Evolutionary conservation across 257 asterid genomes (phyloP).

Genomic region (Anisodus acutangulus): DNA sequence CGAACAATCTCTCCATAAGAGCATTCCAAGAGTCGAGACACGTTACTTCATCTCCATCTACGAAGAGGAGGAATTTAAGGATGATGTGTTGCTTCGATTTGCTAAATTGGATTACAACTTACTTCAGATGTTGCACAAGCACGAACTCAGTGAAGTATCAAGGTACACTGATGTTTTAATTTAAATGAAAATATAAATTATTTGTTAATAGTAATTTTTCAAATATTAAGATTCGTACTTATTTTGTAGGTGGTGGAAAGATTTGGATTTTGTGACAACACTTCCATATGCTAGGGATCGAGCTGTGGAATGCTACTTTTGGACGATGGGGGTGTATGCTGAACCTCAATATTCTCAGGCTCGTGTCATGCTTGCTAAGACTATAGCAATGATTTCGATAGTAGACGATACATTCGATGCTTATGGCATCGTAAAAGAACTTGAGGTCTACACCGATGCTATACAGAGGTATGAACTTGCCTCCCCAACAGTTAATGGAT

Average conservation of each 20-base stretch:
- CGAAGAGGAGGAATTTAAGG: background rate
- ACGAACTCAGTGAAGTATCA: slow-evolving; percentile 41
- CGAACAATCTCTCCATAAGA: no score
- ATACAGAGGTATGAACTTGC: slow-evolving; percentile 22
- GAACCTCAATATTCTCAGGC: slow-evolving; percentile 34
- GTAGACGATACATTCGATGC: slow-evolving; percentile 42
- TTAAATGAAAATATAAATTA: background rate
- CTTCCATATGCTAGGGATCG: slow-evolving; percentile 39
- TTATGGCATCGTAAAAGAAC: slow-evolving; percentile 35
- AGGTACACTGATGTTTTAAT: slow-evolving; percentile 31
- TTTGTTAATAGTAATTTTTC: background rate
- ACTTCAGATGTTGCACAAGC: slow-evolving; percentile 41
- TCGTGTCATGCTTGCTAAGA: slow-evolving; percentile 34
- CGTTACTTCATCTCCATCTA: no score
- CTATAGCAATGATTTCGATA: slow-evolving; percentile 2
- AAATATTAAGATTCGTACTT: background rate
- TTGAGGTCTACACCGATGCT: slow-evolving; percentile 24
- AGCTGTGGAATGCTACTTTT: slow-evolving; percentile 38
- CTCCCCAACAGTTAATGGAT: background rate
- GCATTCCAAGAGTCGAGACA: no score
- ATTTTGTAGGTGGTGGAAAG: slow-evolving; percentile 37
- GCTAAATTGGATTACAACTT: slow-evolving; percentile 45
- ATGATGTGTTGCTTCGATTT: slow-evolving; percentile 34
- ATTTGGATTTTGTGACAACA: slow-evolving; percentile 28
- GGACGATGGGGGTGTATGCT: slow-evolving; percentile 33